Conservation (phyloP, 371 early-diverging fungal species). For the Coemansia sp. region DNA sequence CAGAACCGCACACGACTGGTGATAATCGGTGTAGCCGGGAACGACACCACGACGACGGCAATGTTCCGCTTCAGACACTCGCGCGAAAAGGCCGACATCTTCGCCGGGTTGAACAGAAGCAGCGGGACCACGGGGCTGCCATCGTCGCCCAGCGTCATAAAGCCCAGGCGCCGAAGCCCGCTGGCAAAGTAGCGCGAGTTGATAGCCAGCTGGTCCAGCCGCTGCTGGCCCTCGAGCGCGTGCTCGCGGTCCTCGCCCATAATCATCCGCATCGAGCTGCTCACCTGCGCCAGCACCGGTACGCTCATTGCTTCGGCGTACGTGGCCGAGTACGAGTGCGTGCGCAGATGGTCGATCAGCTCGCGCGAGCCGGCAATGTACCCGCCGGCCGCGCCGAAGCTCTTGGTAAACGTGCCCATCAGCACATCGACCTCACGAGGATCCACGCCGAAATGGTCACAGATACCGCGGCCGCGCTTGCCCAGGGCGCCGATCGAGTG, state of each 20-base stretch:
- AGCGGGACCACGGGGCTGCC: constrained; percentile 98
- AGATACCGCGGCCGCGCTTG: constrained; percentile 93
- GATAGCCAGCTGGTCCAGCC: constrained; percentile 79
- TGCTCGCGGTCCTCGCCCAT: constrained; percentile 83
- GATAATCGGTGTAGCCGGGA: constrained; percentile 98
- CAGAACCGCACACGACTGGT: constrained; percentile 97
- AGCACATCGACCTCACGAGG: constrained; percentile 92
- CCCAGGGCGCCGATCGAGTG: constrained; percentile 99
- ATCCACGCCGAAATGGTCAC: constrained; percentile 93
- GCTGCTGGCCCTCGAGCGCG: constrained; percentile 70
- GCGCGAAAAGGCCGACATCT: constrained; percentile 96
- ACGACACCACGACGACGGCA: constrained; percentile 98
- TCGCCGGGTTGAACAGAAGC: constrained; percentile 96
- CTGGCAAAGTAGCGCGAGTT: constrained; percentile 88
- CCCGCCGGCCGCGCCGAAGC: constrained; percentile 98
- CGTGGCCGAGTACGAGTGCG: constrained; percentile 75
- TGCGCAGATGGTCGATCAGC: constrained; percentile 85
- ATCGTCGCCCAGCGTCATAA: constrained; percentile 92
- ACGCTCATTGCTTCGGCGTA: constrained; percentile 96
- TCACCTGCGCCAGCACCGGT: constrained; percentile 92
- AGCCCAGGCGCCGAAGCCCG: constrained; percentile 85
- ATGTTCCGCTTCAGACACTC: constrained; percentile 88
- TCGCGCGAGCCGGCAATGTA: constrained; percentile 87
- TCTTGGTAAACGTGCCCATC: constrained; percentile 99
- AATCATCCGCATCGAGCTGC: constrained; percentile 86